These are phyloP conservation scores for Zopfochytrium polystomum DNA, from an alignment of 371 early-diverging fungal genomes.

Conservation along the genomic window DNA sequence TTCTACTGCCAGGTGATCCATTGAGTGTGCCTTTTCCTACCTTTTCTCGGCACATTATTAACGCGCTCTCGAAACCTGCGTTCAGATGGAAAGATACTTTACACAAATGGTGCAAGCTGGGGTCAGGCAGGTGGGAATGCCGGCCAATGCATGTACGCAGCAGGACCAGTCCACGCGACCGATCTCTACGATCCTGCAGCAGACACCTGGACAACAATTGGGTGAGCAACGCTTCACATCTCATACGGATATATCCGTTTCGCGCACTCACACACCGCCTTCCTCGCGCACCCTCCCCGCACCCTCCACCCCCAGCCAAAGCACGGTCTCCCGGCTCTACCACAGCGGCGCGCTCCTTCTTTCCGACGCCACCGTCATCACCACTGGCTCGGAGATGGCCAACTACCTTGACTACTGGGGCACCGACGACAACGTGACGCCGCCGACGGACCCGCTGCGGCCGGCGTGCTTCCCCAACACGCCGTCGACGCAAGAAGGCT, in stretches of 20 bases:
- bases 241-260: background rate
- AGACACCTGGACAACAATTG: constrained; percentile 33
- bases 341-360: constrained; percentile 35
- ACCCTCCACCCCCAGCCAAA: constrained; percentile 4
- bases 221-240: constrained; percentile 1
- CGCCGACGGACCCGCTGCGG: background rate
- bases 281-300: no score
- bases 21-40: no score
- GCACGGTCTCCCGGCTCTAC: constrained; percentile 31
- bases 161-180: constrained; percentile 23
- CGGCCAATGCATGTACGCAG: constrained; percentile 30
- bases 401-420: constrained; percentile 33
- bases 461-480: constrained; percentile 5
- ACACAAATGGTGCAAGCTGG: constrained; percentile 28
- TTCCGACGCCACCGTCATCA: constrained; percentile 30
- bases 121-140: constrained; percentile 40
- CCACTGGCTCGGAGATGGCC: constrained; percentile 36
- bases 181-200: constrained; percentile 36
- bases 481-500: no score
- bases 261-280: no score
- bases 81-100: constrained; percentile 37
- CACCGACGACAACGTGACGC: constrained; percentile 4
- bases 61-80: background rate
- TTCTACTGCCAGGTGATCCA: constrained; percentile 30
- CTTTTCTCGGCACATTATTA: no score